Conservation (phyloP, 148 eudicot species). For the Spergularia marina region DNA sequence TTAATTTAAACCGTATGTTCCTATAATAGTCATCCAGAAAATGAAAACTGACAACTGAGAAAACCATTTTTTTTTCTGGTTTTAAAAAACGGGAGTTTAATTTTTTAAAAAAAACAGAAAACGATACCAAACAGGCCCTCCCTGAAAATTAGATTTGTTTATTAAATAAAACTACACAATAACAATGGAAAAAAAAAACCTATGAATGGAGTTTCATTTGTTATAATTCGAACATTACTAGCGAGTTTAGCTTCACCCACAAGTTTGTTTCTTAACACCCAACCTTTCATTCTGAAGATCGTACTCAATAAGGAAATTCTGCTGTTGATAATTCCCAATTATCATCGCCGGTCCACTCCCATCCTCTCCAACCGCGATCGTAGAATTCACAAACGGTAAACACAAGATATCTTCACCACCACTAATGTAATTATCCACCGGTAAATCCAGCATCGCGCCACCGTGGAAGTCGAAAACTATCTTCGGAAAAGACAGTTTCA, state of each 20-base stretch:
- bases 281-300: conserved; percentile 59
- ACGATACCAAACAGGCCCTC: too few relatives aligned
- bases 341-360: conserved; percentile 48
- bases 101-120: too few relatives aligned
- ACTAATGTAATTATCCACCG: conserved; percentile 44
- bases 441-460: conserved; percentile 55
- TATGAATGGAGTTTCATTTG: too few relatives aligned
- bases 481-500: conserved; percentile 35
- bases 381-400: conserved; percentile 45
- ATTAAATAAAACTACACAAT: too few relatives aligned
- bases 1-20: too few relatives aligned
- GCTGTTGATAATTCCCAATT: conserved; percentile 73
- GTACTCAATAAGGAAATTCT: conserved; percentile 60
- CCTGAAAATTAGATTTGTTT: too few relatives aligned
- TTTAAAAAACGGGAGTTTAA: too few relatives aligned
- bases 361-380: background rate
- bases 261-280: conserved; percentile 51
- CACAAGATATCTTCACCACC: conserved; percentile 34
- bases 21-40: too few relatives aligned
- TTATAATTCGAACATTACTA: too few relatives aligned
- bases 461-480: conserved; percentile 53
- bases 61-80: too few relatives aligned
- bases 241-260: conserved; percentile 12
- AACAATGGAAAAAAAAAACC: too few relatives aligned
- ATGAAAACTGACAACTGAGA: too few relatives aligned